Conservation (phyloP, 306 rosid species). For the Rubus idaeus region DNA sequence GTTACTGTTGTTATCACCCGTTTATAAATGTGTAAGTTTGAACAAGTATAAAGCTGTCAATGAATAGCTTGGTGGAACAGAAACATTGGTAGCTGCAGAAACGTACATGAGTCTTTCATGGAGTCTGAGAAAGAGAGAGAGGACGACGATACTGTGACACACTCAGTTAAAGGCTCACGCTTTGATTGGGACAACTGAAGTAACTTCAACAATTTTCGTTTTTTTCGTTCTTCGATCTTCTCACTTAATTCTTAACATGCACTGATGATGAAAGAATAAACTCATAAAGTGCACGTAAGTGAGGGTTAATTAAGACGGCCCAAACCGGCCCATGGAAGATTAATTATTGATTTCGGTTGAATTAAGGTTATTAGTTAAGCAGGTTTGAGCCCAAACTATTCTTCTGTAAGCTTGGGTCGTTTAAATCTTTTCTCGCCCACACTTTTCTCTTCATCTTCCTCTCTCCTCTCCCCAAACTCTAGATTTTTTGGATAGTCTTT, state of each 20-base stretch:
- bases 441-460: background rate
- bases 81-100: background rate
- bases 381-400: background rate
- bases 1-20: background rate
- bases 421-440: background rate
- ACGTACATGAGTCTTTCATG: background rate
- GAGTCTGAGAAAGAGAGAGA: constrained; percentile 15
- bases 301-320: background rate
- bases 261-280: too few relatives aligned
- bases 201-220: background rate
- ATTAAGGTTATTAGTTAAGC: background rate
- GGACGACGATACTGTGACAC: too few relatives aligned
- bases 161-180: background rate
- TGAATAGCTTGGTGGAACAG: constrained; percentile 9
- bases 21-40: background rate
- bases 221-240: background rate
- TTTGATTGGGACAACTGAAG: constrained; percentile 4
- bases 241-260: too few relatives aligned
- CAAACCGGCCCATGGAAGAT: too few relatives aligned
- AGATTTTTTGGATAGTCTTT: background rate
- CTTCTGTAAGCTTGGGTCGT: background rate
- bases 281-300: background rate
- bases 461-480: background rate
- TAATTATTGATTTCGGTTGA: background rate
- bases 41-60: background rate